phyloP scores from a whole-genome alignment of 2,329 filamentous ascomycete species.

The Talaromyces sp. region DNA sequence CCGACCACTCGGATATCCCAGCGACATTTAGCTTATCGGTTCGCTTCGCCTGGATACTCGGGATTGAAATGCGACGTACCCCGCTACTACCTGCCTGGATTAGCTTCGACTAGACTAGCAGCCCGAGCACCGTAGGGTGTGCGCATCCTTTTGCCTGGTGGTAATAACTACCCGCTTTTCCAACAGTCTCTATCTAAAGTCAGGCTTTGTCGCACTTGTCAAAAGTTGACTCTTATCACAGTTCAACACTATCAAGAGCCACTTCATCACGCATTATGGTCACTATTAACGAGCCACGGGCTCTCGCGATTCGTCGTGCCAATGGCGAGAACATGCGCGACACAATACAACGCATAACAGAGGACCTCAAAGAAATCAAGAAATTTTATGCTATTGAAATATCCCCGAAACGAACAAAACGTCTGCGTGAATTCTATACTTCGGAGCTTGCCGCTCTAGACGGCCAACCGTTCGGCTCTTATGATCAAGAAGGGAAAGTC shows the following conservation, averaged over 20 bases:
- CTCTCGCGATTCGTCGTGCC: slow-evolving; percentile 4
- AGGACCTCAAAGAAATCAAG: slow-evolving; percentile 53
- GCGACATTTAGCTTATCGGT: slow-evolving; percentile 12
- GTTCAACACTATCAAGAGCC: not conserved
- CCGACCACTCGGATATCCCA: slow-evolving; percentile 8
- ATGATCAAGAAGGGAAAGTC: slow-evolving; percentile 37
- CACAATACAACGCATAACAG: slow-evolving; percentile 48
- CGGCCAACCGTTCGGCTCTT: slow-evolving; percentile 36
- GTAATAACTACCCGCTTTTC: too few species aligned
- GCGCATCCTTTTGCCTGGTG: too few species aligned
- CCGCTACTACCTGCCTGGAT: not conserved
- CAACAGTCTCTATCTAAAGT: too few species aligned
- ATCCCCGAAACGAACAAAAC: slow-evolving; percentile 45
- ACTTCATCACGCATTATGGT: slow-evolving; percentile 6
- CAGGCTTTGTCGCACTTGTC: not conserved
- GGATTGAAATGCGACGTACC: not conserved
- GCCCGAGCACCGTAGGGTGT: too few species aligned
- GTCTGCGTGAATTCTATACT: slow-evolving; percentile 47
- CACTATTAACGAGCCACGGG: not conserved
- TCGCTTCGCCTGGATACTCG: not conserved
- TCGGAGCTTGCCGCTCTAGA: slow-evolving; percentile 46
- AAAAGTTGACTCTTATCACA: not conserved
- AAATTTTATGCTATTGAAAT: slow-evolving; percentile 55
- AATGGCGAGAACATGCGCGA: slow-evolving; percentile 41
- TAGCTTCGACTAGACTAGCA: too few species aligned